phyloP scores from a whole-genome alignment of 257 asterid genomes.

The Jasminum sambac region DNA sequence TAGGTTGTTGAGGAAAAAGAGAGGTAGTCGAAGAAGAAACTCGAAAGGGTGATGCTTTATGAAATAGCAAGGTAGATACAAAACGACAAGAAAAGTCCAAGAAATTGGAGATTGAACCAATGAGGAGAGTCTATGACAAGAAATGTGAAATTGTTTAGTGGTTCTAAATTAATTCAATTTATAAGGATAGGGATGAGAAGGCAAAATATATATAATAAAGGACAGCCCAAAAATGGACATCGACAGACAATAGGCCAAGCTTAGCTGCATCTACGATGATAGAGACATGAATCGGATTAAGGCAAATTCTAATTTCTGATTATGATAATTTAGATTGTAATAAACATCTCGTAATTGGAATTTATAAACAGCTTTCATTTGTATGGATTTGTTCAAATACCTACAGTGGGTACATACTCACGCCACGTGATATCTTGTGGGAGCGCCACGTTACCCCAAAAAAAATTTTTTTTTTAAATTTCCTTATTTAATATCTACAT shows the following conservation, averaged over 20 bases:
- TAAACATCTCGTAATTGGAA: too few species aligned
- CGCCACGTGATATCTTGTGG: too few species aligned
- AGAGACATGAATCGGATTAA: constrained; percentile 6
- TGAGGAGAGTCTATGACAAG: constrained; percentile 19
- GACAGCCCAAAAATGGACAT: background rate
- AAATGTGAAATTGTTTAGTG: constrained; percentile 22
- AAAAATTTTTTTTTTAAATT: too few species aligned
- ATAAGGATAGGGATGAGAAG: constrained; percentile 7
- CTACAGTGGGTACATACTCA: too few species aligned
- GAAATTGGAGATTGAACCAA: constrained; percentile 28
- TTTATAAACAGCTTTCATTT: too few species aligned
- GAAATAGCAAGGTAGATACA: background rate
- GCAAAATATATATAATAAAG: background rate
- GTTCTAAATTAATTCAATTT: background rate
- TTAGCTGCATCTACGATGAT: background rate
- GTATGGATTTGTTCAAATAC: too few species aligned
- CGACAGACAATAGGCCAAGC: constrained; percentile 8
- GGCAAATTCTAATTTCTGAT: background rate
- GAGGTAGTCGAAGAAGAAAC: background rate
- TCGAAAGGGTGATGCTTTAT: constrained; percentile 1
- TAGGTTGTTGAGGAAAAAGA: background rate
- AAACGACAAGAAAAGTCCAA: constrained; percentile 13
- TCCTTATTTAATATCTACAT: too few species aligned
- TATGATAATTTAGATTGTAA: too few species aligned
- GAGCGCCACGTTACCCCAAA: too few species aligned